phyloP scores from a whole-genome alignment of 805 yeast species.

The Cyberlindnera nakhonratchasimensis region DNA sequence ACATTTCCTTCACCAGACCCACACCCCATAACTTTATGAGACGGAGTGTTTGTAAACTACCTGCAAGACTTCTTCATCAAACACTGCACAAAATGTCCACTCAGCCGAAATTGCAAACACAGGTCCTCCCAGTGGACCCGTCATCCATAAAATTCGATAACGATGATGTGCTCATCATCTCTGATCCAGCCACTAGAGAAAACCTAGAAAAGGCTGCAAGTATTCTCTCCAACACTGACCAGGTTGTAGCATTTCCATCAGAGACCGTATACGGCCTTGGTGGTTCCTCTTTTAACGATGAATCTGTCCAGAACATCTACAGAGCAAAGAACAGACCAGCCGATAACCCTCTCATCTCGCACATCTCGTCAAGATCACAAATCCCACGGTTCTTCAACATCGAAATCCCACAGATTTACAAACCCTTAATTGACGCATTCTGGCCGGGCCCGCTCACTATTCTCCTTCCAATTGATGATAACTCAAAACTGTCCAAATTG shows the following conservation, averaged over 20 bases:
- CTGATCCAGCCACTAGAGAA: conserved; percentile 48
- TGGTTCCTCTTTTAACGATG: conserved; percentile 74
- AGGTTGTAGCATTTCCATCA: conserved; percentile 90
- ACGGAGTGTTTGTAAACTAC: background rate
- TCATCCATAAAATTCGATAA: conserved; percentile 20
- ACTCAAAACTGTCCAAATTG: conserved; percentile 55
- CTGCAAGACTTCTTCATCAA: background rate
- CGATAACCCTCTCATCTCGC: conserved; percentile 92
- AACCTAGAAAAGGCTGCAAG: conserved; percentile 58
- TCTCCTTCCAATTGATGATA: conserved; percentile 55
- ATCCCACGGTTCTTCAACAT: conserved; percentile 53
- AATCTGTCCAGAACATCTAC: conserved; percentile 73
- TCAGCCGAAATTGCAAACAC: conserved; percentile 6
- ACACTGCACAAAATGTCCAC: background rate
- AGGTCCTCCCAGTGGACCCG: conserved; percentile 23
- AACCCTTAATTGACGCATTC: conserved; percentile 57
- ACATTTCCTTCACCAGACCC: no score
- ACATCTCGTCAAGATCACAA: conserved; percentile 75
- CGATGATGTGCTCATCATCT: conserved; percentile 37
- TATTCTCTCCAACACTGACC: conserved; percentile 44
- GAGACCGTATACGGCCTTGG: conserved; percentile 97
- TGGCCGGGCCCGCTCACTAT: conserved; percentile 99
- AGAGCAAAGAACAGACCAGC: conserved; percentile 90
- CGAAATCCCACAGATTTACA: conserved; percentile 66
- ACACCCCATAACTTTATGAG: no score